Conservation (phyloP, 164 flowering plant species). For the Vitis rupestris region DNA sequence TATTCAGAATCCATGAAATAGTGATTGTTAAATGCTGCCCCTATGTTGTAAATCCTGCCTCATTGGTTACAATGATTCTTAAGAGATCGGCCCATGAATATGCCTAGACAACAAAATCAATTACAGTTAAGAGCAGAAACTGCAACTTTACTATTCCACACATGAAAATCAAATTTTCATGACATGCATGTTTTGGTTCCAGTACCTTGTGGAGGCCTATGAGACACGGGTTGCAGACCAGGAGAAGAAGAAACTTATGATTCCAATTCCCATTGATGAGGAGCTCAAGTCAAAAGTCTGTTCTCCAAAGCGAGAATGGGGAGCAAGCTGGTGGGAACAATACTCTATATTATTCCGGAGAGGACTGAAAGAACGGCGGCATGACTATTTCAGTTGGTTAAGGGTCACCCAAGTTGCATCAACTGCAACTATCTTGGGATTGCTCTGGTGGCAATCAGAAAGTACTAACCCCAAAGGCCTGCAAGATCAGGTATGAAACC, state of each 20-base stretch:
- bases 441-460: conserved; percentile 96
- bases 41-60: not conserved
- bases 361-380: conserved; percentile 77
- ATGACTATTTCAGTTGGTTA: conserved; percentile 79
- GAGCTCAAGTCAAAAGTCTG: conserved; percentile 55
- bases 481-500: conserved; percentile 75
- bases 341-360: conserved; percentile 62
- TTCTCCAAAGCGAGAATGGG: conserved; percentile 78
- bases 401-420: conserved; percentile 75
- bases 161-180: too few relatives aligned
- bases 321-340: conserved; percentile 86
- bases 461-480: conserved; percentile 46
- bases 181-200: conserved; percentile 8
- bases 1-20: not conserved
- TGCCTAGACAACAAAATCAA: not conserved
- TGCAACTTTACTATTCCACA: too few relatives aligned
- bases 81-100: not conserved
- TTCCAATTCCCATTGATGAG: conserved; percentile 65
- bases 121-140: too few relatives aligned
- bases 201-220: conserved; percentile 96
- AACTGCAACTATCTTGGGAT: conserved; percentile 68
- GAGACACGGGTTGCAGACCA: conserved; percentile 73
- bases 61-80: not conserved
- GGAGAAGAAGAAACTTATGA: conserved; percentile 71
- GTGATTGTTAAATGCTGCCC: not conserved